Conservation (phyloP, 768 basidiomycete genomes). For the Mycena indigotica region DNA sequence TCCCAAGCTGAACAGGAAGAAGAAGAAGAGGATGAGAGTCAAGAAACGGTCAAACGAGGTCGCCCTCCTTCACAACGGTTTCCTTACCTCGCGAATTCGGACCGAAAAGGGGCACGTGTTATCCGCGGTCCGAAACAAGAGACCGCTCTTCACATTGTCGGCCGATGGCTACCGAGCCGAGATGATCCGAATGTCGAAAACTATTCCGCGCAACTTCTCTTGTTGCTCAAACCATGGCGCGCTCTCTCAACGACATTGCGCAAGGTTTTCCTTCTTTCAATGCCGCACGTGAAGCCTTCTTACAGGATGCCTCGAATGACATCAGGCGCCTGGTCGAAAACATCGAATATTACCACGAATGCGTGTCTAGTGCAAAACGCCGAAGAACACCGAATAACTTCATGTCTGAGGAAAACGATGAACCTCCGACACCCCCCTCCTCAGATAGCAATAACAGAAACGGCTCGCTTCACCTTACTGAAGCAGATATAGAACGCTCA, state of each 20-base stretch:
- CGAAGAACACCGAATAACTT: too few species aligned
- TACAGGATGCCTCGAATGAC: background rate
- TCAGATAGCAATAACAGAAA: too few species aligned
- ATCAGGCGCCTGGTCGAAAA: constrained; percentile 23
- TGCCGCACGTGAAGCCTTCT: constrained; percentile 25
- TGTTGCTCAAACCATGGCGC: constrained; percentile 39
- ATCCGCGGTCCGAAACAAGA: constrained; percentile 31
- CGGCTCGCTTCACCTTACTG: too few species aligned
- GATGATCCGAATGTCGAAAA: constrained; percentile 20
- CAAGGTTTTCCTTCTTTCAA: constrained; percentile 25
- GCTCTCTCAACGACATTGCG: constrained; percentile 26
- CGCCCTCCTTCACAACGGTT: constrained; percentile 24
- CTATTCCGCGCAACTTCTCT: constrained; percentile 35
- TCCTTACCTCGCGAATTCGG: constrained; percentile 24
- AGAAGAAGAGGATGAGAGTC: too few species aligned
- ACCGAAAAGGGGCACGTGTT: constrained; percentile 21
- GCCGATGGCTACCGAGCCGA: constrained; percentile 31
- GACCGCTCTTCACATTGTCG: constrained; percentile 36
- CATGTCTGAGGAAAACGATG: too few species aligned
- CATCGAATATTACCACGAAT: constrained; percentile 39
- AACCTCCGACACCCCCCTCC: too few species aligned
- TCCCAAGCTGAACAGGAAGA: too few species aligned
- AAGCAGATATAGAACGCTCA: too few species aligned
- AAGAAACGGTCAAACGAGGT: too few species aligned
- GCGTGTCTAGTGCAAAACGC: constrained; percentile 16